Evolutionary conservation across 176 grass and related monocot species (phyloP).

Genomic region (Carex parvula): DNA sequence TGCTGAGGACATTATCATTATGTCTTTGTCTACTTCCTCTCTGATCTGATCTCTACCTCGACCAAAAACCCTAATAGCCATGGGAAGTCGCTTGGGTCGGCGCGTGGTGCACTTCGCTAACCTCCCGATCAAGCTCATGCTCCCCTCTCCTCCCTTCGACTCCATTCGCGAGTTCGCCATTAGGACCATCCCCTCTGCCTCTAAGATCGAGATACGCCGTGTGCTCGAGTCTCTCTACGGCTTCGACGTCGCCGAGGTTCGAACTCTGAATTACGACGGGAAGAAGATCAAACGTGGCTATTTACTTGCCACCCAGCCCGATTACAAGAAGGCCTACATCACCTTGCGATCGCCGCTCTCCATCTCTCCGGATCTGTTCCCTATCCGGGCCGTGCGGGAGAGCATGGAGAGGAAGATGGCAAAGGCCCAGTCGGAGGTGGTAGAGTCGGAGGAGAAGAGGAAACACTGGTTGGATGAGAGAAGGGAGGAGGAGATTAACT

Average conservation of each 20-base stretch:
- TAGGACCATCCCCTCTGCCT: constrained; percentile 81
- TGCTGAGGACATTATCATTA: too few species aligned
- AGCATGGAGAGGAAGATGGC: constrained; percentile 70
- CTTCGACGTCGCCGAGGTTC: constrained; percentile 78
- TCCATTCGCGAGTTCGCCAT: constrained; percentile 89
- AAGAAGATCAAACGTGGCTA: constrained; percentile 62
- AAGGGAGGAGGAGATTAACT: constrained; percentile 39
- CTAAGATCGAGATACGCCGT: constrained; percentile 95
- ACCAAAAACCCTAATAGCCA: constrained; percentile 29
- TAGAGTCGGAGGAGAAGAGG: constrained; percentile 48
- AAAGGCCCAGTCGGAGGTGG: constrained; percentile 43
- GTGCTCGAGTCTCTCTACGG: constrained; percentile 89
- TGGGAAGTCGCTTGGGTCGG: constrained; percentile 82
- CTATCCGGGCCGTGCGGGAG: constrained; percentile 49
- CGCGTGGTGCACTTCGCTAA: constrained; percentile 93
- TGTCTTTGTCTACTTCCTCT: too few species aligned
- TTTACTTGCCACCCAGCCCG: constrained; percentile 64
- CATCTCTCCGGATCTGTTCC: constrained; percentile 75
- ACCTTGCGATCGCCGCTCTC: constrained; percentile 65
- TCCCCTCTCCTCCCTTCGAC: constrained; percentile 67
- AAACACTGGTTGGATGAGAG: constrained; percentile 86
- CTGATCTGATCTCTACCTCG: neutral
- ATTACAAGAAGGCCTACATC: constrained; percentile 99
- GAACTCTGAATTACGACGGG: constrained; percentile 90
- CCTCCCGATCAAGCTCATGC: constrained; percentile 80